Conservation (phyloP, 1,284 basidiomycete species). For the Bondarzewia mesenterica region DNA sequence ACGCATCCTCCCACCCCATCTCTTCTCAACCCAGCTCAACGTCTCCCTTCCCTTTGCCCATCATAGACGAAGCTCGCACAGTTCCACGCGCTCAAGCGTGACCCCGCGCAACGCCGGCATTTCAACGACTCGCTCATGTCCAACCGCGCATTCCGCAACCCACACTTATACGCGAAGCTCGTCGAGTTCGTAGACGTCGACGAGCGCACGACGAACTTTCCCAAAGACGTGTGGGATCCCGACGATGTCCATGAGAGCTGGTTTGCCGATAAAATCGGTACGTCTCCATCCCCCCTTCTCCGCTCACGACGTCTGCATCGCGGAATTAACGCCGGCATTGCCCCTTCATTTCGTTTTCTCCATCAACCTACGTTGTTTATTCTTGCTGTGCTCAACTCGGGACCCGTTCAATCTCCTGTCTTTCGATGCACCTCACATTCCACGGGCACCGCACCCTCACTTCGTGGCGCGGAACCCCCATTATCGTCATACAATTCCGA, state of each 20-base stretch:
- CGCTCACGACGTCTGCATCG: background rate
- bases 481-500: background rate
- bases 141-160: constrained; percentile 88
- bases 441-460: background rate
- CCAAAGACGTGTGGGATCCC: constrained; percentile 62
- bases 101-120: constrained; percentile 62
- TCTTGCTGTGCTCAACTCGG: background rate
- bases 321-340: background rate
- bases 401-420: background rate
- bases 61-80: constrained; percentile 71
- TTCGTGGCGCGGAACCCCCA: no score
- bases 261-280: constrained; percentile 67
- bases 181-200: constrained; percentile 89
- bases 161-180: constrained; percentile 87
- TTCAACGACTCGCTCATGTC: constrained; percentile 92
- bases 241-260: constrained; percentile 55
- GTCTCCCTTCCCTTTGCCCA: constrained; percentile 13
- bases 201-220: constrained; percentile 79
- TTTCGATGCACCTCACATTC: background rate
- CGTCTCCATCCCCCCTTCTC: constrained; percentile 12
- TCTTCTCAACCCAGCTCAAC: constrained; percentile 19
- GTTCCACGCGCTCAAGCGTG: constrained; percentile 66
- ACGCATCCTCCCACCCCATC: background rate
- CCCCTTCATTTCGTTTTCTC: background rate
- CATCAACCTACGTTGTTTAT: no score